phyloP scores from a whole-genome alignment of 2,329 filamentous ascomycete species.

The Westerdykella aurantiaca region DNA sequence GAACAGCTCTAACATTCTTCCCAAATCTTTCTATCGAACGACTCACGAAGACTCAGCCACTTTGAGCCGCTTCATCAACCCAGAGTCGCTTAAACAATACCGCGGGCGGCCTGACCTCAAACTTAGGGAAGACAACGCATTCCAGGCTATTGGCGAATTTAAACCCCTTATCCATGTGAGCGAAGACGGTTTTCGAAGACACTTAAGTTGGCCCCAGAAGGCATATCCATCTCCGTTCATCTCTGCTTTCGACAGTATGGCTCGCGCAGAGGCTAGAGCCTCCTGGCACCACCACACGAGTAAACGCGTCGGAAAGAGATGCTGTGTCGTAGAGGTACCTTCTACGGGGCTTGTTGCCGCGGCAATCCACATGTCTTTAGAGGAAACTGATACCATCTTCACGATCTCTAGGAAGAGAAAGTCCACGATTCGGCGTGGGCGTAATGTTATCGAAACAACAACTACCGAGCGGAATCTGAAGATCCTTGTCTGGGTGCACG shows the following conservation, averaged over 20 bases:
- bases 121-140: constrained; percentile 6
- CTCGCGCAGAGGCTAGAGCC: too few relatives aligned
- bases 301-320: too few relatives aligned
- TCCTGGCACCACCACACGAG: too few relatives aligned
- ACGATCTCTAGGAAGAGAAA: constrained; percentile 3
- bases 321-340: too few relatives aligned
- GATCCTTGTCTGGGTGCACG: constrained; percentile 10
- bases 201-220: constrained; percentile 9
- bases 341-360: too few relatives aligned
- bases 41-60: constrained; percentile 12
- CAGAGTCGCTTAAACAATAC: constrained; percentile 10
- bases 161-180: constrained; percentile 1
- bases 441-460: not conserved
- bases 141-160: constrained; percentile 13
- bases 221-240: constrained; percentile 10
- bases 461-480: not conserved
- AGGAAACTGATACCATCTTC: too few relatives aligned
- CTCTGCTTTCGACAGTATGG: constrained; percentile 6
- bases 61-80: constrained; percentile 7
- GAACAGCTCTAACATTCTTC: not conserved
- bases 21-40: constrained; percentile 5
- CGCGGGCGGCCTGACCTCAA: constrained; percentile 4
- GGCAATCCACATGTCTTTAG: too few relatives aligned
- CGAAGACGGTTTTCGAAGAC: constrained; percentile 4
- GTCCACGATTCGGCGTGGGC: too few relatives aligned